A percentile compares a stretch with the other conserved stretches of the same genome.
These are phyloP conservation scores for Dendrobium nobile DNA, from an alignment of 106 monocot genomes.

Conservation along the genomic window DNA sequence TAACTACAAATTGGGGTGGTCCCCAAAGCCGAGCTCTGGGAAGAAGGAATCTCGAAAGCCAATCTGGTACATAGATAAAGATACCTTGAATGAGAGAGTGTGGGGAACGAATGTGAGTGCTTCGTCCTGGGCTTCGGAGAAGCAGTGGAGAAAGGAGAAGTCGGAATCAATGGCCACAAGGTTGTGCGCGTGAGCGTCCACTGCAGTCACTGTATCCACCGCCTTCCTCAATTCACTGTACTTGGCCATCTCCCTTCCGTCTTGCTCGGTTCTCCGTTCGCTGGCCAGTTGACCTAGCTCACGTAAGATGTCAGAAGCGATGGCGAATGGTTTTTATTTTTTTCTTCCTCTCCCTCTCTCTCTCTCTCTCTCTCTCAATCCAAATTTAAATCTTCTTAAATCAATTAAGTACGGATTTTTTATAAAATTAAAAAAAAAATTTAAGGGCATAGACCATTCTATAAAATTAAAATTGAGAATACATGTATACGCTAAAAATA, in stretches of 20 bases:
- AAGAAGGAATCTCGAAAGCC: not conserved
- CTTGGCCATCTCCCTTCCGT: constrained; percentile 18
- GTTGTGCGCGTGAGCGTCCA: constrained; percentile 93
- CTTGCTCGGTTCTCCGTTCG: too few species aligned
- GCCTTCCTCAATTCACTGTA: constrained; percentile 53
- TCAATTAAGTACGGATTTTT: too few species aligned
- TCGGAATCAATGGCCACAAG: constrained; percentile 67
- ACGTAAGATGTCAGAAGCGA: too few species aligned
- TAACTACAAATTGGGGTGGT: not conserved
- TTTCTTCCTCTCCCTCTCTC: too few species aligned
- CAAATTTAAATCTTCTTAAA: too few species aligned
- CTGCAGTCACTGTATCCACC: constrained; percentile 44
- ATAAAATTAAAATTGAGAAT: too few species aligned
- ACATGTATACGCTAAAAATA: too few species aligned
- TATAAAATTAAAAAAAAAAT: too few species aligned
- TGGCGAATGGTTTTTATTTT: too few species aligned
- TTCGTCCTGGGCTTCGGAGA: constrained; percentile 91
- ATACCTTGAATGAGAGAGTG: constrained; percentile 69
- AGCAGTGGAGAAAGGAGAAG: constrained; percentile 82
- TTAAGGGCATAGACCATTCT: too few species aligned
- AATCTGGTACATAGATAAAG: not conserved
- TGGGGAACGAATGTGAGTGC: constrained; percentile 56
- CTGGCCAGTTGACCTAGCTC: too few species aligned
- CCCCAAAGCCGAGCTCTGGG: not conserved
- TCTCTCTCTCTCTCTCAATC: too few species aligned